Evolutionary conservation across 805 yeast genomes (phyloP).

Genomic region (Kazachstania martiniae): DNA sequence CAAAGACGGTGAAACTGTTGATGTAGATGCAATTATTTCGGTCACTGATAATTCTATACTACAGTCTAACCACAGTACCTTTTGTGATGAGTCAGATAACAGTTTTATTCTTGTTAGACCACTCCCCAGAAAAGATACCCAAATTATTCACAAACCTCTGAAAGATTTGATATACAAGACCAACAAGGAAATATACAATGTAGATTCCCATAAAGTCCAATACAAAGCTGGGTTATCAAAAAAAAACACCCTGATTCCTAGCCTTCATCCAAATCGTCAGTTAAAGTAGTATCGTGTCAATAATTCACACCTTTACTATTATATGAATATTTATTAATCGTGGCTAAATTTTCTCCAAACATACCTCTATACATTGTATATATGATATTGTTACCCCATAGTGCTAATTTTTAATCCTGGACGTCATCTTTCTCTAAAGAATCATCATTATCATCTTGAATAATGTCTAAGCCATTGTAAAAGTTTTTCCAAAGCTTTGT

Average conservation of each 20-base stretch:
- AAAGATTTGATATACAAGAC: constrained; percentile 19
- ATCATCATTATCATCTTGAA: constrained; percentile 4
- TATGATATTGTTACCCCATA: no score
- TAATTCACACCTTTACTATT: no score
- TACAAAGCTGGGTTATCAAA: constrained; percentile 21
- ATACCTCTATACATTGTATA: no score
- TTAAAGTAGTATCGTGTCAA: no score
- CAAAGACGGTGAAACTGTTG: not conserved
- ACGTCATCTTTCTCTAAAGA: constrained; percentile 3
- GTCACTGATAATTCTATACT: not conserved
- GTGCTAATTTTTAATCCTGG: constrained; percentile 1
- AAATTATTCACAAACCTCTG: constrained; percentile 19
- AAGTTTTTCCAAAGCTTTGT: constrained; percentile 61
- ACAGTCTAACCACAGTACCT: not conserved
- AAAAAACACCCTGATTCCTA: constrained; percentile 1
- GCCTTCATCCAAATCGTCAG: constrained; percentile 2
- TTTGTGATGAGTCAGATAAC: constrained; percentile 3
- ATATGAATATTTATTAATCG: no score
- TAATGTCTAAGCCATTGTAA: constrained; percentile 38
- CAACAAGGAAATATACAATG: constrained; percentile 15
- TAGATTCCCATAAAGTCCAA: constrained; percentile 16
- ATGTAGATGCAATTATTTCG: not conserved
- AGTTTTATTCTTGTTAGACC: not conserved
- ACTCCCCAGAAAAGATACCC: no score
- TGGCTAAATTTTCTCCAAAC: no score